Conservation (phyloP, 1,284 basidiomycete species). For the Volvariella surrecta region DNA sequence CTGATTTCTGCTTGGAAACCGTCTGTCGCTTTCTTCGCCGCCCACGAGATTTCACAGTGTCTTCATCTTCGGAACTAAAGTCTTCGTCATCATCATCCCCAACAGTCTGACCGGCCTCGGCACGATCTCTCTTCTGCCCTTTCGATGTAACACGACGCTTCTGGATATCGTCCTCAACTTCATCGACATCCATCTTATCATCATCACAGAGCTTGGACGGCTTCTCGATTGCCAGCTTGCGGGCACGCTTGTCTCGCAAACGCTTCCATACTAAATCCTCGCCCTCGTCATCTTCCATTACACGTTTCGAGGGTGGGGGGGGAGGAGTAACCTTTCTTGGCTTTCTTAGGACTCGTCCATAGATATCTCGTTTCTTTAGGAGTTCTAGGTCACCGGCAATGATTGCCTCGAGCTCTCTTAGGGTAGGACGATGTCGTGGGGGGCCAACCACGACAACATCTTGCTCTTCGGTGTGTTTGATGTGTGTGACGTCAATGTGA, state of each 20-base stretch:
- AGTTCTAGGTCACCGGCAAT: too few species aligned
- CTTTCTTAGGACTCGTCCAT: too few species aligned
- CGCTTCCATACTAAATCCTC: slow-evolving; percentile 20
- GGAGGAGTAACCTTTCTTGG: slow-evolving; percentile 1
- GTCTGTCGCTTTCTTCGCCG: slow-evolving; percentile 40
- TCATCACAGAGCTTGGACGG: slow-evolving; percentile 16
- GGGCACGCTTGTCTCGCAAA: slow-evolving; percentile 34
- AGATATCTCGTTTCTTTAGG: too few species aligned
- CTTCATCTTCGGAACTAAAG: slow-evolving; percentile 27
- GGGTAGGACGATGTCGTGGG: too few species aligned
- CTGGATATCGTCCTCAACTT: slow-evolving; percentile 25
- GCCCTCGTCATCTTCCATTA: slow-evolving; percentile 30
- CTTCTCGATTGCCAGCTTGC: slow-evolving; percentile 38
- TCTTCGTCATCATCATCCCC: slow-evolving; percentile 49
- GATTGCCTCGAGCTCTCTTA: too few species aligned
- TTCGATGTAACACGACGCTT: slow-evolving; percentile 31
- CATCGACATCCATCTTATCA: slow-evolving; percentile 34
- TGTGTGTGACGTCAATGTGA: too few species aligned
- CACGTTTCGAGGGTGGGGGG: slow-evolving; percentile 42
- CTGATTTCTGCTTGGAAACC: slow-evolving; percentile 39
- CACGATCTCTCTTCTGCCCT: slow-evolving; percentile 69
- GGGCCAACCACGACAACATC: too few species aligned
- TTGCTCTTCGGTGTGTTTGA: too few species aligned
- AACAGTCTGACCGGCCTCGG: slow-evolving; percentile 63
- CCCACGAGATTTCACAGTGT: slow-evolving; percentile 23